Evolutionary conservation across 352 stramenopile species (phyloP).

Genomic region (Phytophthora fragariaefolia): DNA sequence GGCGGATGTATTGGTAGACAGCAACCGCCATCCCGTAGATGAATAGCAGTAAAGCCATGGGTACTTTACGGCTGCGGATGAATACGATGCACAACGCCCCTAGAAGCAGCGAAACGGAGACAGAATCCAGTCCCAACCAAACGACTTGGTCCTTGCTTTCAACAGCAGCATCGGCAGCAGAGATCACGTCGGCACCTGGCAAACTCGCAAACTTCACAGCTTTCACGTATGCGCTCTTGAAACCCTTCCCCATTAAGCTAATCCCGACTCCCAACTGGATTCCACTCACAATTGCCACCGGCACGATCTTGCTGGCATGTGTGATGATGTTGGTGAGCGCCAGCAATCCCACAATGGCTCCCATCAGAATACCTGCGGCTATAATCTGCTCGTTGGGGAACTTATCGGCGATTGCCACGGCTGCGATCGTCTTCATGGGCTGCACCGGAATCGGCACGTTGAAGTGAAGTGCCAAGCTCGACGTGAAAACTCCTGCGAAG

Average conservation of each 20-base stretch:
- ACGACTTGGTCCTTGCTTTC: slow-evolving; percentile 29
- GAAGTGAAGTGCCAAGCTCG: slow-evolving; percentile 86
- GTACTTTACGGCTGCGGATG: slow-evolving; percentile 62
- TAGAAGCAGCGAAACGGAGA: slow-evolving; percentile 73
- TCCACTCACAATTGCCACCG: slow-evolving; percentile 89
- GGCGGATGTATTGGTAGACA: slow-evolving; percentile 59
- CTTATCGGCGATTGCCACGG: slow-evolving; percentile 89
- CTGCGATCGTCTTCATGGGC: slow-evolving; percentile 95
- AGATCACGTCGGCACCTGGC: slow-evolving; percentile 14
- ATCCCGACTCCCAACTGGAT: slow-evolving; percentile 93
- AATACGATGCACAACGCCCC: slow-evolving; percentile 78
- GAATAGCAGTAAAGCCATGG: slow-evolving; percentile 71
- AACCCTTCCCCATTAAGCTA: slow-evolving; percentile 86
- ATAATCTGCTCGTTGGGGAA: slow-evolving; percentile 80
- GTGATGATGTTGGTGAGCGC: slow-evolving; percentile 91
- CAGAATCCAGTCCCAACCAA: slow-evolving; percentile 74
- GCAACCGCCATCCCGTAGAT: slow-evolving; percentile 74
- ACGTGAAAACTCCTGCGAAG: slow-evolving; percentile 90
- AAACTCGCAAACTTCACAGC: slow-evolving; percentile 40
- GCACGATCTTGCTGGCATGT: slow-evolving; percentile 87
- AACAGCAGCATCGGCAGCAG: slow-evolving; percentile 19
- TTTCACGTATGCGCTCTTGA: slow-evolving; percentile 71
- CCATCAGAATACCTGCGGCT: slow-evolving; percentile 88
- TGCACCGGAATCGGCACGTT: slow-evolving; percentile 95
- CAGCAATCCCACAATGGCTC: slow-evolving; percentile 66